A percentile compares a stretch with the other conserved stretches of the same genome.
Conservation (phyloP, 192 early-diverging fungal species). For the Podila clonocystis region DNA sequence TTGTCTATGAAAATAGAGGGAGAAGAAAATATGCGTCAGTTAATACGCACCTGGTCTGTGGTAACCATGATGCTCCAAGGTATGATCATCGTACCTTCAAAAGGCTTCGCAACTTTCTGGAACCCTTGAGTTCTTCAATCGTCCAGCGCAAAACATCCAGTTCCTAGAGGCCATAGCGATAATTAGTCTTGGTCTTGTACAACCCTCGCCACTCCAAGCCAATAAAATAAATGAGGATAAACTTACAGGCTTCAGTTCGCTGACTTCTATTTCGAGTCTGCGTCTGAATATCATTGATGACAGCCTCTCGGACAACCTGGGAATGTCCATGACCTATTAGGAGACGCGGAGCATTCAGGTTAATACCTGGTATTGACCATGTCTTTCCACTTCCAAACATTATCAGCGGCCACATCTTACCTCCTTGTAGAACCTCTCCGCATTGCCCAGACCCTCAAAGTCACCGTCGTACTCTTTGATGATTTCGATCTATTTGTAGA, state of each 20-base stretch:
- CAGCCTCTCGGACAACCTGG: conserved; percentile 60
- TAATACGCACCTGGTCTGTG: background rate
- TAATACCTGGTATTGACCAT: too few relatives aligned
- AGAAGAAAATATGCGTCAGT: background rate
- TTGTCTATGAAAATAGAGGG: conserved; percentile 40
- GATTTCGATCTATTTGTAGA: conserved; percentile 51
- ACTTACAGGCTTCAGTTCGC: conserved; percentile 58
- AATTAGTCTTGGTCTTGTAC: too few relatives aligned
- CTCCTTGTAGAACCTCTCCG: conserved; percentile 63
- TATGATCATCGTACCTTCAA: conserved; percentile 54
- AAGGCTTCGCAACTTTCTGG: conserved; percentile 54
- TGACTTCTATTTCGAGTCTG: conserved; percentile 58
- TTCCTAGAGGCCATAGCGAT: conserved; percentile 31
- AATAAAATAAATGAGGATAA: background rate
- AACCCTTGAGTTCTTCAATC: conserved; percentile 55
- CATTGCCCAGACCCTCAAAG: conserved; percentile 58
- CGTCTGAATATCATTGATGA: conserved; percentile 64
- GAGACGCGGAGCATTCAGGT: background rate
- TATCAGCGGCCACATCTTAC: conserved; percentile 9
- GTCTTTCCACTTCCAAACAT: background rate
- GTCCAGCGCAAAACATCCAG: conserved; percentile 58
- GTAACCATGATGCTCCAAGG: background rate
- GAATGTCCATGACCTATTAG: conserved; percentile 60
- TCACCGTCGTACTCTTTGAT: conserved; percentile 61
- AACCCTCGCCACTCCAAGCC: too few relatives aligned